Evolutionary conservation across 2,329 filamentous ascomycete species (phyloP).

Genomic region (Hymenoscyphus fructigenus): DNA sequence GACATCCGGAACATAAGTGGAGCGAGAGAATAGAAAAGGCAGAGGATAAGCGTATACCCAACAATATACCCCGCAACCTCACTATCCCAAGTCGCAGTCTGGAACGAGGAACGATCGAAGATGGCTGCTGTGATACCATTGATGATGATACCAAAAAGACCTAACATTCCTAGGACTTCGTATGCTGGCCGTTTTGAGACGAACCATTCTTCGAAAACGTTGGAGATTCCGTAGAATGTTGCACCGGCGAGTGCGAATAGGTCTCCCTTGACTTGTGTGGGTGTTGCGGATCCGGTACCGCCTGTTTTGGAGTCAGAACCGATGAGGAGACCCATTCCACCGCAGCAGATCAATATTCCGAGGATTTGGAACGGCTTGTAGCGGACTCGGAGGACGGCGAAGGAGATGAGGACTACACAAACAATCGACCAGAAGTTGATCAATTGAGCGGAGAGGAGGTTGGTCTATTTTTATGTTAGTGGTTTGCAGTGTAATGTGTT

Average conservation of each 20-base stretch:
- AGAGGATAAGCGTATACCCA: constrained; percentile 84
- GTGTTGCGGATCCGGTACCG: constrained; percentile 61
- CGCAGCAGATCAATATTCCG: constrained; percentile 88
- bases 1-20: constrained; percentile 88
- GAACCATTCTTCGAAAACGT: constrained; percentile 92
- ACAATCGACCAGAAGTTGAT: constrained; percentile 99
- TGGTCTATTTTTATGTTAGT: constrained; percentile 60
- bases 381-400: constrained; percentile 78
- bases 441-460: constrained; percentile 86
- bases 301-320: constrained; percentile 79
- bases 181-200: constrained; percentile 84
- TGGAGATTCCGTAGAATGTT: constrained; percentile 85
- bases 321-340: constrained; percentile 83
- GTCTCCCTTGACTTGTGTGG: constrained; percentile 84
- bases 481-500: background rate
- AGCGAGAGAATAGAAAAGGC: constrained; percentile 83
- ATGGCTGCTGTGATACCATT: constrained; percentile 89
- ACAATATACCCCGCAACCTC: constrained; percentile 76
- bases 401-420: constrained; percentile 82
- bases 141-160: constrained; percentile 84
- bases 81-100: constrained; percentile 61
- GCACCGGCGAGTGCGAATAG: constrained; percentile 88
- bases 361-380: constrained; percentile 84
- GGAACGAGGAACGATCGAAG: constrained; percentile 79
- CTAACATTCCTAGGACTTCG: constrained; percentile 89